Evolutionary conservation across 2,329 filamentous ascomycete genomes (phyloP).

Genomic region (Trichoderma aggressivum): DNA sequence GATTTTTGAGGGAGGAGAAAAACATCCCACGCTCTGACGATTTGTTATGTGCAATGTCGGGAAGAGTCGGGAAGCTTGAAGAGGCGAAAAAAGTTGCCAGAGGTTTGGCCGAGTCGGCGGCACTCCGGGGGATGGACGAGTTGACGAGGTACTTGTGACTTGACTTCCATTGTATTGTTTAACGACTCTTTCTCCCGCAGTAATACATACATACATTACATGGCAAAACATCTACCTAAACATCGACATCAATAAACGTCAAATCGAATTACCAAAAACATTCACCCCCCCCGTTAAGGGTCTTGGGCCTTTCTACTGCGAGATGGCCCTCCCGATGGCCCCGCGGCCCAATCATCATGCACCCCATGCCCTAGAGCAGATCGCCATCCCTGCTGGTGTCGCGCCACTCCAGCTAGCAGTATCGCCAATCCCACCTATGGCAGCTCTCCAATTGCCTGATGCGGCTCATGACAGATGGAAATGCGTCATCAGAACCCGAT

Average conservation of each 20-base stretch:
- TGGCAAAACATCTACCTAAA: too few species aligned
- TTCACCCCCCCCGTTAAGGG: not conserved
- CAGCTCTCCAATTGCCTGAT: constrained; percentile 12
- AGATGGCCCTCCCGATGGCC: not conserved
- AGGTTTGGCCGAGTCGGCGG: not conserved
- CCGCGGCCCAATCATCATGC: constrained; percentile 4
- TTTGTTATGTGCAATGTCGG: not conserved
- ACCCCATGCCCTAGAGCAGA: constrained; percentile 3
- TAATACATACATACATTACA: too few species aligned
- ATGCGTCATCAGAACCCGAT: constrained; percentile 29
- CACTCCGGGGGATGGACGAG: not conserved
- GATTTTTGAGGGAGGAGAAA: not conserved
- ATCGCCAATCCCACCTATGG: constrained; percentile 16
- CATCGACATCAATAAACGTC: not conserved
- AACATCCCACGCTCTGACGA: not conserved
- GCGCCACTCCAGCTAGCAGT: constrained; percentile 9
- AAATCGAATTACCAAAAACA: not conserved
- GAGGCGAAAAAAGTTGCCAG: not conserved
- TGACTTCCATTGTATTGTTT: too few species aligned
- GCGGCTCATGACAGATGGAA: constrained; percentile 27
- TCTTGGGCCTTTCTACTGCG: not conserved
- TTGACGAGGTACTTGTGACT: too few species aligned
- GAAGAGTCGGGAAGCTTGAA: not conserved
- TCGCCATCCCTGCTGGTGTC: constrained; percentile 14
- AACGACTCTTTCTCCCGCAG: too few species aligned